Conservation (phyloP, 192 early-diverging fungal genomes). For the Lobosporangium transversale region DNA sequence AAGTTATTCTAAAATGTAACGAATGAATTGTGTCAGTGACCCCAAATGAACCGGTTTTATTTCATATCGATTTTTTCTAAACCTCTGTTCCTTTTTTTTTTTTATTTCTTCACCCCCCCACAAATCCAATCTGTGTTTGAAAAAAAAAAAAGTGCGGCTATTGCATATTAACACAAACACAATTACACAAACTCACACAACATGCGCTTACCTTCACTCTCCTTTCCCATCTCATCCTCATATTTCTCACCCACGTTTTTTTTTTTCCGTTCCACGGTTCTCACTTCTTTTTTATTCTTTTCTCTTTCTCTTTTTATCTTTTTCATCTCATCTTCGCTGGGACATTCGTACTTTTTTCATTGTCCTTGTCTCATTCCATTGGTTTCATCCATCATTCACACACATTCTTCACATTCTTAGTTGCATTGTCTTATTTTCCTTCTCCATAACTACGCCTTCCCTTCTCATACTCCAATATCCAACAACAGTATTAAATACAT, state of each 20-base stretch:
- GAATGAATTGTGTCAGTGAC: too few relatives aligned
- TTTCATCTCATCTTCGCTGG: neutral
- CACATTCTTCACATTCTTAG: neutral
- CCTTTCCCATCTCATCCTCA: neutral
- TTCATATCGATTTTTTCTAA: slow-evolving; percentile 3
- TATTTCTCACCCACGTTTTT: neutral
- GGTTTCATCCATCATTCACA: neutral
- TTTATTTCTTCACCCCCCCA: neutral
- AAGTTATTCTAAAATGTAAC: too few relatives aligned
- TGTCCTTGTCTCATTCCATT: neutral
- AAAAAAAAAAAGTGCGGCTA: too few relatives aligned
- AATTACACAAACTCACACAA: too few relatives aligned
- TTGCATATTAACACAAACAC: too few relatives aligned
- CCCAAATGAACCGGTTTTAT: too few relatives aligned
- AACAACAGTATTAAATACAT: neutral
- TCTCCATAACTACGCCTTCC: neutral
- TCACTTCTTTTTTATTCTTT: neutral
- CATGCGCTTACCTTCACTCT: neutral
- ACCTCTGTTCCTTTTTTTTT: neutral
- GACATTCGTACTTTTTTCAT: neutral
- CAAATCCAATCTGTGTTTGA: too few relatives aligned
- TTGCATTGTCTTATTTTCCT: too few relatives aligned
- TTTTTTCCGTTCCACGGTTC: neutral
- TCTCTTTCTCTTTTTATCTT: neutral
- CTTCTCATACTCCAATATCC: neutral